Evolutionary conservation across 2,329 filamentous ascomycete genomes (phyloP).

Genomic region (Sclerotinia borealis): DNA sequence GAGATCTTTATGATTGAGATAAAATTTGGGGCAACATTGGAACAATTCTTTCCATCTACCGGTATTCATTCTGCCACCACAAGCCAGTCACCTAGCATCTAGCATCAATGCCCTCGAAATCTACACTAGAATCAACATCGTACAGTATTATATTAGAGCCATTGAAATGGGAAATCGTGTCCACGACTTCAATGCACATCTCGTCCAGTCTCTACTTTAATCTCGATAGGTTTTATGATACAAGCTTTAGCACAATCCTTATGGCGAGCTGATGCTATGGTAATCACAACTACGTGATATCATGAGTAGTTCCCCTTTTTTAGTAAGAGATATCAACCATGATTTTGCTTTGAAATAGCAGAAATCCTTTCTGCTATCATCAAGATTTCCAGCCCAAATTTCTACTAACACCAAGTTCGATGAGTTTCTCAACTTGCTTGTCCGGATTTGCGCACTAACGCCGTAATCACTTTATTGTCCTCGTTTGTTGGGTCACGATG

Average conservation of each 20-base stretch:
- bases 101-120: background rate
- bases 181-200: background rate
- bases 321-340: background rate
- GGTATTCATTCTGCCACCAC: background rate
- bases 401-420: background rate
- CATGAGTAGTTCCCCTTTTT: background rate
- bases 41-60: background rate
- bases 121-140: background rate
- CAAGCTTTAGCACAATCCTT: background rate
- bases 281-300: background rate
- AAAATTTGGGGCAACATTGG: background rate
- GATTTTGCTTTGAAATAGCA: background rate
- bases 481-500: background rate
- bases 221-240: background rate
- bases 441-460: background rate
- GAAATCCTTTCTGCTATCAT: background rate
- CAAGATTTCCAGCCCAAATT: background rate
- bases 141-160: background rate
- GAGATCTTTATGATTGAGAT: background rate
- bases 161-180: background rate
- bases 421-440: background rate
- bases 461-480: background rate
- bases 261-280: background rate
- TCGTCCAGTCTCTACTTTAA: background rate
- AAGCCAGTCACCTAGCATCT: background rate